Evolutionary conservation across 164 flowering plant species (phyloP).

Genomic region (Kalanchoe fedtschenkoi): DNA sequence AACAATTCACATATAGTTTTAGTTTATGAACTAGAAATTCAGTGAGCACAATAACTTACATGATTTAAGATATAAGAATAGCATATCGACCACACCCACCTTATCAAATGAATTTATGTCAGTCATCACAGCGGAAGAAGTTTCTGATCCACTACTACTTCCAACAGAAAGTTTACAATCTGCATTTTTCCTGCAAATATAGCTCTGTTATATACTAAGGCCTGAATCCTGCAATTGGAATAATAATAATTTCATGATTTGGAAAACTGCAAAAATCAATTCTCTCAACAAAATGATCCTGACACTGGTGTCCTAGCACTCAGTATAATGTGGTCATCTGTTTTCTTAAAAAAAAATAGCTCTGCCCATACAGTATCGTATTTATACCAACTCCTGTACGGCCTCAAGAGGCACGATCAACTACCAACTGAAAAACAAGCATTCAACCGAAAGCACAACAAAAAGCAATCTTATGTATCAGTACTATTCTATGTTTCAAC

Average conservation of each 20-base stretch:
- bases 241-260: neutral
- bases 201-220: neutral
- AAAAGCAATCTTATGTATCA: neutral
- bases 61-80: neutral
- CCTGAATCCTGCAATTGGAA: neutral
- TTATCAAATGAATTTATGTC: constrained; percentile 67
- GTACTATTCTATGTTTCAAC: neutral
- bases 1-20: neutral
- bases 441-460: neutral
- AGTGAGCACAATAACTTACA: neutral
- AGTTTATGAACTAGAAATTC: neutral
- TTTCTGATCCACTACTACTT: constrained; percentile 18
- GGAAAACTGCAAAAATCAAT: neutral
- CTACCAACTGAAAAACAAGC: neutral
- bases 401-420: neutral
- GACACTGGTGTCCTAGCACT: neutral
- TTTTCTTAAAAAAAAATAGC: neutral
- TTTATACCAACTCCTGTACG: neutral
- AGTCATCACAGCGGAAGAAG: constrained; percentile 16
- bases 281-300: neutral
- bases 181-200: constrained; percentile 29
- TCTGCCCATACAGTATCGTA: neutral
- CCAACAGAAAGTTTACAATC: constrained; percentile 16
- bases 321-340: neutral
- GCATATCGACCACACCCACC: constrained; percentile 22